Percentiles rank a stretch among this genome's conserved stretches.
These are phyloP conservation scores for Umbelopsis isabellina DNA, from an alignment of 192 early-diverging fungal genomes.

Conservation along the genomic window DNA sequence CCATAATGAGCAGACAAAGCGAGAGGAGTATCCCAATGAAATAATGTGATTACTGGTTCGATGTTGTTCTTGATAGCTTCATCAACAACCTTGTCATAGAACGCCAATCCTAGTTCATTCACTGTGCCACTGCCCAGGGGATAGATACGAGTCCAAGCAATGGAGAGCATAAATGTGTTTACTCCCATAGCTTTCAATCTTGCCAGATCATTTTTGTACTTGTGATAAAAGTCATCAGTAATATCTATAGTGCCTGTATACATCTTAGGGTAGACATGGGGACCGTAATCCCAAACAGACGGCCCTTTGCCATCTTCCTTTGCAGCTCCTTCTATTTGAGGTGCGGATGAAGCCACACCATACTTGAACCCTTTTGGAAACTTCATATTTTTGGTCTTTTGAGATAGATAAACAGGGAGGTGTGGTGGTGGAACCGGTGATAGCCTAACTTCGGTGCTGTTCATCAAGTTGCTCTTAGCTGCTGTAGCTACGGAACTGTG, in stretches of 20 bases:
- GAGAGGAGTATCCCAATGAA: slow-evolving; percentile 10
- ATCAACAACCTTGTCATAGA: slow-evolving; percentile 11
- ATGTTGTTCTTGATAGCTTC: slow-evolving; percentile 11
- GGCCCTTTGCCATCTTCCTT: slow-evolving; percentile 49
- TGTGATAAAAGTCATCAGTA: slow-evolving; percentile 43
- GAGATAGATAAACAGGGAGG: neutral
- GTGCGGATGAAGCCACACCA: slow-evolving; percentile 41
- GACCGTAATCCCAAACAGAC: slow-evolving; percentile 47
- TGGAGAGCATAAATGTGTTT: slow-evolving; percentile 46
- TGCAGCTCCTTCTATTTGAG: slow-evolving; percentile 48
- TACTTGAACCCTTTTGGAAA: slow-evolving; percentile 23
- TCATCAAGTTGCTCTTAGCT: neutral
- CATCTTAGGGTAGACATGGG: slow-evolving; percentile 29
- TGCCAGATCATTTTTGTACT: slow-evolving; percentile 36
- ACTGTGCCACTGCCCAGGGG: slow-evolving; percentile 32
- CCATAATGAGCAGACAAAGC: slow-evolving; percentile 5
- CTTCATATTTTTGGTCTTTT: neutral
- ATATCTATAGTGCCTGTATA: slow-evolving; percentile 40
- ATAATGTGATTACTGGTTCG: neutral
- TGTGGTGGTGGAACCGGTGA: neutral
- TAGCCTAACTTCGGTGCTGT: neutral
- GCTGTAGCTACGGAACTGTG: neutral
- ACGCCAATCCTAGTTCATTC: neutral
- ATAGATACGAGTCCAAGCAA: slow-evolving; percentile 54
- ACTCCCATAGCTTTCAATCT: slow-evolving; percentile 36